These are phyloP conservation scores for Colletotrichum lentis DNA, from an alignment of 2,329 filamentous ascomycete genomes.

Conservation along the genomic window DNA sequence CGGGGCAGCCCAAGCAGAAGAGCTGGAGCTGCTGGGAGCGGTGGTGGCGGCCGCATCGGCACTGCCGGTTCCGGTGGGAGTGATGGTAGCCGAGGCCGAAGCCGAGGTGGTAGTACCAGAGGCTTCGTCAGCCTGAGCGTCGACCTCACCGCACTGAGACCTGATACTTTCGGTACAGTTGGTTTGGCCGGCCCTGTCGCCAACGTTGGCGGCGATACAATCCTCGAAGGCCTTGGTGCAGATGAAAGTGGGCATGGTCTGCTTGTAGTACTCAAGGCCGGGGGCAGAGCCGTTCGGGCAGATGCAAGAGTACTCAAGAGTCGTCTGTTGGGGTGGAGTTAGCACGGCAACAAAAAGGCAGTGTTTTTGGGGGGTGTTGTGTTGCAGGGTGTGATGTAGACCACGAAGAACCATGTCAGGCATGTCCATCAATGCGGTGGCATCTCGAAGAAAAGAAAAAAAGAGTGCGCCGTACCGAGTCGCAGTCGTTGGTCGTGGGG, in stretches of 20 bases:
- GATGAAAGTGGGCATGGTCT: constrained; percentile 63
- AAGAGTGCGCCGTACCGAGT: constrained; percentile 51
- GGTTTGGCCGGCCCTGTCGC: constrained; percentile 54
- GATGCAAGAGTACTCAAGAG: constrained; percentile 58
- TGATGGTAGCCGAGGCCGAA: constrained; percentile 34
- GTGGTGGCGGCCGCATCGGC: constrained; percentile 36
- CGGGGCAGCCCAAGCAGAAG: constrained; percentile 48
- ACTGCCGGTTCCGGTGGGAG: constrained; percentile 20
- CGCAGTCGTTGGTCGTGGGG: constrained; percentile 55
- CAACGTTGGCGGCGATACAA: constrained; percentile 56
- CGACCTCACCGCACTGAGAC: constrained; percentile 57
- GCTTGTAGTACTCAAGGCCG: constrained; percentile 61
- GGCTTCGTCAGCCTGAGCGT: constrained; percentile 17
- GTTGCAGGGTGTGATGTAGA: neutral
- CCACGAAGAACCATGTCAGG: neutral
- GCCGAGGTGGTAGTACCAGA: constrained; percentile 32
- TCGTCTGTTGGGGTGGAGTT: constrained; percentile 45
- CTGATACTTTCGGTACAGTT: constrained; percentile 59
- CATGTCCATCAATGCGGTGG: neutral
- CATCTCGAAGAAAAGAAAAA: neutral
- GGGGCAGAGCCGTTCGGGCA: constrained; percentile 60
- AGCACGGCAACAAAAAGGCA: constrained; percentile 13
- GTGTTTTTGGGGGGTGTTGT: no score
- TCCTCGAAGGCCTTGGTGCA: constrained; percentile 58
- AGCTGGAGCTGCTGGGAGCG: constrained; percentile 40